Conservation (phyloP, 345 rosid genomes). For the Salix arbutifolia region DNA sequence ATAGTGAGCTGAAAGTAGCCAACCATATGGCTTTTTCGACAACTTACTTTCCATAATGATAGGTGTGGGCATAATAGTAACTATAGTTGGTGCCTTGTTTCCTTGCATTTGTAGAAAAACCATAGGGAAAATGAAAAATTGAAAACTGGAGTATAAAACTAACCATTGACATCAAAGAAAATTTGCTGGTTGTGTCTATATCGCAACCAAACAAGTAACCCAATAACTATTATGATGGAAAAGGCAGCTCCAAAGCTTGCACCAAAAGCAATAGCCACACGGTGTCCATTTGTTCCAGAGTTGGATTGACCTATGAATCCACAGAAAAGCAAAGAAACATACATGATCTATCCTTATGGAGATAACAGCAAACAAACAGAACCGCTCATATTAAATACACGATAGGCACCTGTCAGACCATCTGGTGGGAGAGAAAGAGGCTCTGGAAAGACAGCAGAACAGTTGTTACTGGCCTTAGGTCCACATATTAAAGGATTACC, state of each 20-base stretch:
- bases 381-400: background rate
- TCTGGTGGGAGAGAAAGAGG: constrained; percentile 90
- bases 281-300: constrained; percentile 53
- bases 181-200: constrained; percentile 84
- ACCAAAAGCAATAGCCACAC: constrained; percentile 71
- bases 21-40: background rate
- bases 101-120: background rate
- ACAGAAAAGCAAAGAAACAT: constrained; percentile 14
- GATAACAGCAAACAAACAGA: background rate
- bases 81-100: background rate
- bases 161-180: constrained; percentile 97
- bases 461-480: constrained; percentile 54
- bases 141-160: constrained; percentile 13
- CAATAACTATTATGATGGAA: constrained; percentile 43
- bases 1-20: background rate
- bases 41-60: background rate
- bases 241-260: constrained; percentile 86
- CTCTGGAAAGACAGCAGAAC: constrained; percentile 86
- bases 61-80: background rate
- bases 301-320: constrained; percentile 46
- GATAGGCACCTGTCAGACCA: constrained; percentile 46
- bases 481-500: constrained; percentile 92
- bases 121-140: background rate
- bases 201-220: constrained; percentile 83
- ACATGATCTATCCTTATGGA: background rate